These are phyloP conservation scores for Aureoboletus auriporus DNA, from an alignment of 768 basidiomycete species.

Conservation along the genomic window DNA sequence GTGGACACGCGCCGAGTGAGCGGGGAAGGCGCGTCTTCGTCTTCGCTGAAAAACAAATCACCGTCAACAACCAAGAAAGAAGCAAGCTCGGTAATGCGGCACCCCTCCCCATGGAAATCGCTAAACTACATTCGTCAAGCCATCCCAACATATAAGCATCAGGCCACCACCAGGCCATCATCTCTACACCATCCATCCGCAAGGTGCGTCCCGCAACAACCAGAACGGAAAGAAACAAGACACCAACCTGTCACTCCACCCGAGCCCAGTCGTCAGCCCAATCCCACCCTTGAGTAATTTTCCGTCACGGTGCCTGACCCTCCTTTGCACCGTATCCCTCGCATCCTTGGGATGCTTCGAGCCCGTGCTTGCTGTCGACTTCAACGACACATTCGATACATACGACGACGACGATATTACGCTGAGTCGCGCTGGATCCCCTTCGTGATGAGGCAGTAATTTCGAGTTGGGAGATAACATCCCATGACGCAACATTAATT, in stretches of 20 bases:
- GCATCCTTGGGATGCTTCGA: constrained; percentile 44
- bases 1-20: constrained; percentile 60
- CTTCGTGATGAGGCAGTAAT: constrained; percentile 37
- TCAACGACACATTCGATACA: constrained; percentile 24
- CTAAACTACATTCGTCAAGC: neutral
- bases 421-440: constrained; percentile 21
- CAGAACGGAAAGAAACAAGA: neutral
- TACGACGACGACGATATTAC: constrained; percentile 24
- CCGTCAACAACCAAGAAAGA: constrained; percentile 1
- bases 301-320: constrained; percentile 62
- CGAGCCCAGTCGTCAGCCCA: constrained; percentile 67
- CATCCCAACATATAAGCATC: constrained; percentile 11
- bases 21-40: constrained; percentile 68
- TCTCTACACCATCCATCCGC: no score
- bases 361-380: constrained; percentile 19
- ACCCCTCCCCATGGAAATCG: constrained; percentile 3
- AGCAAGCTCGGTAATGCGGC: constrained; percentile 8
- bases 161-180: neutral
- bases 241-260: constrained; percentile 69
- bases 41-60: constrained; percentile 44
- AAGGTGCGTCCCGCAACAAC: neutral
- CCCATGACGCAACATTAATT: constrained; percentile 64
- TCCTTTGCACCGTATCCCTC: constrained; percentile 52
- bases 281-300: constrained; percentile 54
- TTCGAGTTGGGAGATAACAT: constrained; percentile 65